Base-by-base conservation (phyloP, 2,329 filamentous ascomycete species). In the Hypoxylon sp. region DNA sequence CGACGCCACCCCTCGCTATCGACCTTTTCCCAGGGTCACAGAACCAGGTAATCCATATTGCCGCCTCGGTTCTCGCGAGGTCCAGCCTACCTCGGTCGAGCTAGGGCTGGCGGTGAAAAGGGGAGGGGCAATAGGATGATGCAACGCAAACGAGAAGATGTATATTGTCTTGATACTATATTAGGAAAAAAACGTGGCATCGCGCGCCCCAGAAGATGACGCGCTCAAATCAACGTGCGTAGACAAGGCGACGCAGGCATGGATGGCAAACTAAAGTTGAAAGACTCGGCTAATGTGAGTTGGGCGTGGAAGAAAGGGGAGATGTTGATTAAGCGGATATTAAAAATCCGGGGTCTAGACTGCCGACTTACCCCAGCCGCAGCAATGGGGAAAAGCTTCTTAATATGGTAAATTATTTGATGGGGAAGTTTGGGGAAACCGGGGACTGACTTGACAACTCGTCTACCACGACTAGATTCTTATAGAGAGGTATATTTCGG, bases 261-360 rank as follows among this genome's bases (percentile, higher is more conserved):
- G 32, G 29, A 32, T 67, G 39, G 39, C 47, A 59, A 57, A 53
- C 39, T 54, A 58, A 58, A 64, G 51, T 69, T n/a, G 54, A 69
- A 31, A 47, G 54, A 58, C 62, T 74, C 73, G 73, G 73, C 73
- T 75, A 75, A 75, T 75, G 6, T 62, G 56, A 67, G 54, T 59
- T 69, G 50, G 59, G 44, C 57, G 54, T 65, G 62, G 61, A 64
- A 61, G 52, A 64, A 60, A 62, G 29, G 66, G 69, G 29, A 54
- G 46, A 42, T 17, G 44, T 69, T 62, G 46, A 74, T 75, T 75
- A 72, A 71, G 67, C 67, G 67, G 69, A 72, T 67, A 68, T 70
- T 59, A 69, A 64, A 66, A 65, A 60, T 27, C 66, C 47, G 63
- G 63, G 63, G 69, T 60, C 69, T 69, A 55, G 65, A 68, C 59